phyloP scores from a whole-genome alignment of 139 green algal species.

The Astrephomene gubernaculifera region DNA sequence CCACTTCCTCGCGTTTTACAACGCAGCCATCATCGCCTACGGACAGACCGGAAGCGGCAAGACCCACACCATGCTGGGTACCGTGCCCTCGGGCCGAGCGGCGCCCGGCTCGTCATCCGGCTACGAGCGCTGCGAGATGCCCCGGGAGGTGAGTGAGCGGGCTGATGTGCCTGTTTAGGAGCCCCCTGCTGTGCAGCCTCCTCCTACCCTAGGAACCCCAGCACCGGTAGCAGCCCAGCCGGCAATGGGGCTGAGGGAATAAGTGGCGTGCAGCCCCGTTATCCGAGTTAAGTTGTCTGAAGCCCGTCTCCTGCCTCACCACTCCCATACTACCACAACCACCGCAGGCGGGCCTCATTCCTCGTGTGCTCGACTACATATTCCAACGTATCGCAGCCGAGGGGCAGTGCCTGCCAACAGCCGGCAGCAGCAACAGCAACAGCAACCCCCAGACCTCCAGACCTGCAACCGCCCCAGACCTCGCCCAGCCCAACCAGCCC shows the following conservation, averaged over 20 bases:
- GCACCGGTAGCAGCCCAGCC: too few relatives aligned
- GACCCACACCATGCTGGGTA: slow-evolving; percentile 55
- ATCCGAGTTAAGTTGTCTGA: too few relatives aligned
- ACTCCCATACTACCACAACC: not conserved
- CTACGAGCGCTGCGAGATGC: not conserved
- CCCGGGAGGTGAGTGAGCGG: not conserved
- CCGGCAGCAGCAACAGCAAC: not conserved
- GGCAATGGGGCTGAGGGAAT: too few relatives aligned
- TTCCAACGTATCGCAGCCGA: slow-evolving; percentile 67
- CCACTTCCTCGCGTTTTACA: slow-evolving; percentile 29
- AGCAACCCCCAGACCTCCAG: too few relatives aligned
- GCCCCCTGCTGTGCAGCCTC: too few relatives aligned
- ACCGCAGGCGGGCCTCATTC: slow-evolving; percentile 70
- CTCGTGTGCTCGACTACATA: slow-evolving; percentile 79
- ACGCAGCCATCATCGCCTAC: slow-evolving; percentile 49
- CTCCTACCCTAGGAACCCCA: too few relatives aligned
- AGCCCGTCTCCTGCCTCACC: too few relatives aligned
- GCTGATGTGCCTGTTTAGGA: too few relatives aligned
- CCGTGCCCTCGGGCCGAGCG: not conserved
- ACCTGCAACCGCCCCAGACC: too few relatives aligned
- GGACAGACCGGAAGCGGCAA: slow-evolving; percentile 57
- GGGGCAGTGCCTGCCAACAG: not conserved
- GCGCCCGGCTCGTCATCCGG: too few relatives aligned
- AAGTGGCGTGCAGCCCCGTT: too few relatives aligned
- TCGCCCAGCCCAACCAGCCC: too few relatives aligned